phyloP scores from a whole-genome alignment of 768 basidiomycete genomes.

The Auricularia sp. region DNA sequence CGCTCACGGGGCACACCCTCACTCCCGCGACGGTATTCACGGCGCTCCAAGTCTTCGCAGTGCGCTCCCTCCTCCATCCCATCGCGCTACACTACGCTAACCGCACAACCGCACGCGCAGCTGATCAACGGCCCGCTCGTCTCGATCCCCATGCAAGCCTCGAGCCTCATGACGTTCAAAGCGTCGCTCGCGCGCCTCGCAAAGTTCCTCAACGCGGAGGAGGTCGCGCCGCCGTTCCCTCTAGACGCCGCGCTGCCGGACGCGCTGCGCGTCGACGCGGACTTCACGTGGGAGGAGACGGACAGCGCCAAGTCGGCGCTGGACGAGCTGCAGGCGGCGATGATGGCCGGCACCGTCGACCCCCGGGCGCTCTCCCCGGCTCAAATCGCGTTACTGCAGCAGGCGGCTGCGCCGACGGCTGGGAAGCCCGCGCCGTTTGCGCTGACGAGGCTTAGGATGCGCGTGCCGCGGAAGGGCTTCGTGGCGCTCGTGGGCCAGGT shows the following conservation, averaged over 20 bases:
- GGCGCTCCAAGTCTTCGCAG: constrained; percentile 51
- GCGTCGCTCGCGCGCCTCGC: not conserved
- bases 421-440: constrained; percentile 29
- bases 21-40: constrained; percentile 46
- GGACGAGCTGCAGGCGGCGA: too few species aligned
- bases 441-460: constrained; percentile 35
- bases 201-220: not conserved
- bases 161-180: too few species aligned
- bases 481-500: constrained; percentile 65
- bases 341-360: too few species aligned
- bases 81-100: too few species aligned
- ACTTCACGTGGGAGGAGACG: constrained; percentile 17
- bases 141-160: too few species aligned
- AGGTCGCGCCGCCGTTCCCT: constrained; percentile 22
- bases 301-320: constrained; percentile 2
- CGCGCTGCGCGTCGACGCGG: constrained; percentile 33
- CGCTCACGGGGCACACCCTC: constrained; percentile 43
- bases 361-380: too few species aligned
- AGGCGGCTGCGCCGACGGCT: not conserved
- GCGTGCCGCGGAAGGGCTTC: constrained; percentile 44
- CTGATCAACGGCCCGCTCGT: too few species aligned
- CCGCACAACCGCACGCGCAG: too few species aligned
- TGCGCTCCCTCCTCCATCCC: constrained; percentile 34
- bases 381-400: too few species aligned
- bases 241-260: constrained; percentile 50